Evolutionary conservation across 768 basidiomycete species (phyloP).

Genomic region (Tricholoma sp.): DNA sequence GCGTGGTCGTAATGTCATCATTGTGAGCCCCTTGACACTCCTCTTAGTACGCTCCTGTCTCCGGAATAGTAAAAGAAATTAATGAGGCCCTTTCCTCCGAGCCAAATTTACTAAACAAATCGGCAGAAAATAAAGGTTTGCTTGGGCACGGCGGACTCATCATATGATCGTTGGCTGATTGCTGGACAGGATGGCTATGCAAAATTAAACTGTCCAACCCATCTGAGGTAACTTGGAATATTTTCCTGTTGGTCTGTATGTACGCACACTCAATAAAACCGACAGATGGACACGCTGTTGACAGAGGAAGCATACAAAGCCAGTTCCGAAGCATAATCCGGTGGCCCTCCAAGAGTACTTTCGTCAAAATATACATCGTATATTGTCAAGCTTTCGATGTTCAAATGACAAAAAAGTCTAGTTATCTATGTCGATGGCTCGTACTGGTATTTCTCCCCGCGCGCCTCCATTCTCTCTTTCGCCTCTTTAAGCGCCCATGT

Average conservation of each 20-base stretch:
- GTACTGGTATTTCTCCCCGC: conserved; percentile 88
- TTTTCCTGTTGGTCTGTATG: neutral
- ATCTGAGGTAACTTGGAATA: conserved; percentile 51
- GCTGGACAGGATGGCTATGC: conserved; percentile 83
- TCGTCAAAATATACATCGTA: neutral
- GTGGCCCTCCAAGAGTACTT: neutral
- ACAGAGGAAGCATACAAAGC: conserved; percentile 67
- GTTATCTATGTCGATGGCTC: conserved; percentile 43
- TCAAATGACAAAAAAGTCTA: conserved; percentile 9
- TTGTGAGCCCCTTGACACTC: conserved; percentile 9
- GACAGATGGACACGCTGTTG: conserved; percentile 67
- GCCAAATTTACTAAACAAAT: conserved; percentile 86
- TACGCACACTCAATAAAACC: neutral
- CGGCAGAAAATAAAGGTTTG: conserved; percentile 74
- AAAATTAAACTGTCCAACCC: conserved; percentile 81
- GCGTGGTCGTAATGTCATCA: conserved; percentile 8
- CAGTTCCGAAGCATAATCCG: conserved; percentile 28
- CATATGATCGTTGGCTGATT: neutral
- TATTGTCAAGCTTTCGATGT: neutral
- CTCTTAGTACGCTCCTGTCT: conserved; percentile 83
- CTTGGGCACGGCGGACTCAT: conserved; percentile 12
- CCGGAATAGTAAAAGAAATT: conserved; percentile 75
- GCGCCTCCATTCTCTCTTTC: conserved; percentile 83
- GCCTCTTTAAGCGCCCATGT: conserved; percentile 91
- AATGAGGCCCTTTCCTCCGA: conserved; percentile 63